Evolutionary conservation across 2,329 filamentous ascomycete species (phyloP).

Genomic region (Diaporthe sp.): DNA sequence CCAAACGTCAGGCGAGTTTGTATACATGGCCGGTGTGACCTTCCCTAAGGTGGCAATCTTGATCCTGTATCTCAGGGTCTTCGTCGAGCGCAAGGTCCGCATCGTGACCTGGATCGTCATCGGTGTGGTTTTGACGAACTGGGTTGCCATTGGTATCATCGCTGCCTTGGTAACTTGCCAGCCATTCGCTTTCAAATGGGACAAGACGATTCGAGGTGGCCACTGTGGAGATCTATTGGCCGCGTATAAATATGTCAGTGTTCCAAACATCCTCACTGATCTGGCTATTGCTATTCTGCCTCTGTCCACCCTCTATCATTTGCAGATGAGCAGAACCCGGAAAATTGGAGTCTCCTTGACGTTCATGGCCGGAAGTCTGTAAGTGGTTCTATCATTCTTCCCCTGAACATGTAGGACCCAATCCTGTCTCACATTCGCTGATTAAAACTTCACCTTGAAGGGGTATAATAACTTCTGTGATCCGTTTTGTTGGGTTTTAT

Average conservation of each 20-base stretch:
- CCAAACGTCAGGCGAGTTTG: background rate
- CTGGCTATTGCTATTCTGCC: background rate
- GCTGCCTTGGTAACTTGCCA: background rate
- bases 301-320: background rate
- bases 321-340: background rate
- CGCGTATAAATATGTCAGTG: background rate
- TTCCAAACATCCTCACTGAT: background rate
- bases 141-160: background rate
- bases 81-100: background rate
- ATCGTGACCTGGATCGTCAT: background rate
- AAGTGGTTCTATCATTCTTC: background rate
- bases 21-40: background rate
- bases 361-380: background rate
- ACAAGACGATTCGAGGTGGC: background rate
- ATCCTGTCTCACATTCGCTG: background rate
- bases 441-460: background rate
- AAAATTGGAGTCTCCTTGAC: background rate
- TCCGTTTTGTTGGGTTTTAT: background rate
- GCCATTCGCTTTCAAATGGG: conserved; percentile 2
- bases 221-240: background rate
- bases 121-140: background rate
- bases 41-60: conserved; percentile 1
- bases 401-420: background rate
- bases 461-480: background rate
- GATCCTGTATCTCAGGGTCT: background rate